Evolutionary conservation across 2,329 filamentous ascomycete genomes (phyloP), one percentile per base, ranked within the genome.

Genomic region (Pseudopithomyces maydicus): DNA sequence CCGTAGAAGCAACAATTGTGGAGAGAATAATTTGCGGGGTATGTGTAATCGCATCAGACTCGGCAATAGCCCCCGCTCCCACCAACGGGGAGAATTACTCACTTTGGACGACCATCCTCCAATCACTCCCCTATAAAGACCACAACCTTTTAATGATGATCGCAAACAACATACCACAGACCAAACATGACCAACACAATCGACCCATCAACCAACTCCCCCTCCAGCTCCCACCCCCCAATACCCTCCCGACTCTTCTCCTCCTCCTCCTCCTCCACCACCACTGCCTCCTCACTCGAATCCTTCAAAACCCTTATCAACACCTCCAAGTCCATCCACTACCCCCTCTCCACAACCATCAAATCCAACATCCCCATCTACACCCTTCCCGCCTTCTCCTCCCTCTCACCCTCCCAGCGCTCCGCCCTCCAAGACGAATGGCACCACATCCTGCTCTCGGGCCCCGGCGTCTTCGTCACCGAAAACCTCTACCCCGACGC

Each of bases 401-500:
- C 74, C 2, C 56, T 74, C 0, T 69, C 76, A 23, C 12, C 64
- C 6, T 43, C 61, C 1, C 64, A 70, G n/a, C 66, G 74, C 26
- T 59, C 73, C 15, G 64, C 70, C 3, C 78, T 88, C 2, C 84
- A 87, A 68, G 81, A 87, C 60, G 86, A 88, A 75, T 85, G 84
- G 81, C 81, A 87, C 63, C 78, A 84, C 57, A 79, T 85, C 54
- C 80, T 88, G 2, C 76, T 80, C 54, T 74, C 77, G 1, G 86
- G 86, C 0, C 84, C 86, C 0, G 86, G 86, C 4, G 84, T 88
- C 14, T 81, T 86, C 59, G 81, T 87, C n/a, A 78, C 85, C 3
- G 80, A 82, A 48, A 73, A 48, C 22, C 81, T 88, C 66, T 83
- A 82, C 73, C 72, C 73, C n/a, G 64, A 81, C 56, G 61, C 62